Evolutionary conservation across 345 rosid genomes (phyloP).

Genomic region (Gossypium raimondii): DNA sequence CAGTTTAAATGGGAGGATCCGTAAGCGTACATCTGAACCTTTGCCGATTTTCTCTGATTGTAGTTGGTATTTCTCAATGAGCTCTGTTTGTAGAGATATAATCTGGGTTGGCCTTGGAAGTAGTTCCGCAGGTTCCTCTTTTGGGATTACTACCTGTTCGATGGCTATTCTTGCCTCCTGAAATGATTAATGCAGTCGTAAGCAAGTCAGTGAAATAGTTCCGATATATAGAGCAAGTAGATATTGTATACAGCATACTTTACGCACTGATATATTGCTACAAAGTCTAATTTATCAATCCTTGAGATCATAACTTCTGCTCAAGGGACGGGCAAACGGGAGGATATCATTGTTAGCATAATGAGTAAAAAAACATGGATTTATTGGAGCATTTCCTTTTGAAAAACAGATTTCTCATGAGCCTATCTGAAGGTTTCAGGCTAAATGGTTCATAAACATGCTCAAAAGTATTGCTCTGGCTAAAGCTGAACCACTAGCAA

Average conservation of each 20-base stretch:
- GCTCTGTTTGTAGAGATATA: slow-evolving; percentile 58
- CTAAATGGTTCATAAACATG: slow-evolving; percentile 1
- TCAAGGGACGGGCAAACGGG: not conserved
- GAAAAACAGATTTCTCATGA: not conserved
- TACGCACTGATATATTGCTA: not conserved
- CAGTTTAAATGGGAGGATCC: slow-evolving; percentile 53
- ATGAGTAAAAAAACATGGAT: too few species aligned
- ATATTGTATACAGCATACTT: not conserved
- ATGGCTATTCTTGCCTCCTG: slow-evolving; percentile 87
- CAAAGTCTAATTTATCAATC: not conserved
- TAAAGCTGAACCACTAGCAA: not conserved
- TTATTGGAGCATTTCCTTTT: too few species aligned
- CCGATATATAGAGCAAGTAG: not conserved
- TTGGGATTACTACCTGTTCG: slow-evolving; percentile 68
- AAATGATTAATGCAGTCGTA: slow-evolving; percentile 10
- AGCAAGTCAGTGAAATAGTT: too few species aligned
- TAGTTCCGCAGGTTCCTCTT: slow-evolving; percentile 60
- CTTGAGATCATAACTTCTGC: not conserved
- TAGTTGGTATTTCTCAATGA: slow-evolving; percentile 52
- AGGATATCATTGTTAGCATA: too few species aligned
- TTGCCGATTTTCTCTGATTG: slow-evolving; percentile 47
- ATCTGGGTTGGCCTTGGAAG: slow-evolving; percentile 59
- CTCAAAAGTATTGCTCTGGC: not conserved
- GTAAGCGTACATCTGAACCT: slow-evolving; percentile 44
- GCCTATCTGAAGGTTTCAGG: not conserved